Evolutionary conservation across 1,284 basidiomycete genomes (phyloP).

Genomic region (Ustilago loliicola): DNA sequence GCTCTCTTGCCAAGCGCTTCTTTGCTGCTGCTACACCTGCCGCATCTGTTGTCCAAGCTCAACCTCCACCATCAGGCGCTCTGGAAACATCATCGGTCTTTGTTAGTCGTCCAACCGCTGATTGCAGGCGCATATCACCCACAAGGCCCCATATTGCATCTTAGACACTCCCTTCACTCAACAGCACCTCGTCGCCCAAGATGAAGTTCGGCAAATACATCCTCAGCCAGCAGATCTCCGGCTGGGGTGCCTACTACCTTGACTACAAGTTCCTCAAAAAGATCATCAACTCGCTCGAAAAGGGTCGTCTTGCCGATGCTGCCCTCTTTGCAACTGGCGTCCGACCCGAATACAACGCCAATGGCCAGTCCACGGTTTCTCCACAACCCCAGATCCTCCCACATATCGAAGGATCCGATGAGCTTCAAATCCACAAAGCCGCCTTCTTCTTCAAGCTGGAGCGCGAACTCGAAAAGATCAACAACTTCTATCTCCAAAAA

Average conservation of each 20-base stretch:
- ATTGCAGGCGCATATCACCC: background rate
- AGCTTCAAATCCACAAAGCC: slow-evolving; percentile 83
- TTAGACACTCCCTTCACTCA: no score
- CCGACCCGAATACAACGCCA: slow-evolving; percentile 74
- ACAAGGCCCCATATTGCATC: background rate
- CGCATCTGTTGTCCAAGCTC: background rate
- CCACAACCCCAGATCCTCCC: slow-evolving; percentile 58
- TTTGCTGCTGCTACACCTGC: background rate
- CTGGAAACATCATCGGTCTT: background rate
- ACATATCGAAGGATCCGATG: slow-evolving; percentile 58
- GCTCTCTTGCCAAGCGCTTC: background rate
- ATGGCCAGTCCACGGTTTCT: slow-evolving; percentile 30
- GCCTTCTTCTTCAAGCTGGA: slow-evolving; percentile 99
- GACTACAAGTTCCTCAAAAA: slow-evolving; percentile 99
- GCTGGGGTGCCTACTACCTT: slow-evolving; percentile 95
- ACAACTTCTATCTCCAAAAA: slow-evolving; percentile 98
- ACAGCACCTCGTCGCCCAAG: slow-evolving; percentile 2
- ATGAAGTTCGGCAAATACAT: slow-evolving; percentile 97
- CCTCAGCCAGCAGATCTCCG: slow-evolving; percentile 94
- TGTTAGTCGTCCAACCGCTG: background rate
- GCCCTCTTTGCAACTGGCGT: slow-evolving; percentile 86
- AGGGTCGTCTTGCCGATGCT: slow-evolving; percentile 89
- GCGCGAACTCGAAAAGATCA: slow-evolving; percentile 99
- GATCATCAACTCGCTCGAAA: slow-evolving; percentile 97
- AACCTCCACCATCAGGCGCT: background rate